A percentile compares a stretch with the other conserved stretches of the same genome.
Evolutionary conservation across 768 basidiomycete species (phyloP).

Genomic region (Leccinum broughii): DNA sequence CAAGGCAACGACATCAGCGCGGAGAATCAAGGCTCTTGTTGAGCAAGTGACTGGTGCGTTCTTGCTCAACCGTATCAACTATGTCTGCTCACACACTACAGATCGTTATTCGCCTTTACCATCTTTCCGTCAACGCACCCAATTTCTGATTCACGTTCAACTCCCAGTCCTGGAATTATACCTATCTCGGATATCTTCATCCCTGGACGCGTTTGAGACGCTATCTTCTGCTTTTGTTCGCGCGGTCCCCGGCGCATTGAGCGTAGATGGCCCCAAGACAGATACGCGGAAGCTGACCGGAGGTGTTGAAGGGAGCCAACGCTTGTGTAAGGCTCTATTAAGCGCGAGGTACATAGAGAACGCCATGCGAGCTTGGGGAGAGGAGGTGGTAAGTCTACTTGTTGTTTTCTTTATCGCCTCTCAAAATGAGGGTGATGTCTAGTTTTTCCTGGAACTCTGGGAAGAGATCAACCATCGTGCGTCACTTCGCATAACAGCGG

Average conservation of each 20-base stretch:
- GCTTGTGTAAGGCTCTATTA: constrained; percentile 82
- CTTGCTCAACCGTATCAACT: background rate
- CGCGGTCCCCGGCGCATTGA: constrained; percentile 89
- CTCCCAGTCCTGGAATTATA: constrained; percentile 82
- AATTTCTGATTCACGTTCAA: constrained; percentile 84
- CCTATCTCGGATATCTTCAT: constrained; percentile 72
- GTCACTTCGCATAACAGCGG: constrained; percentile 54
- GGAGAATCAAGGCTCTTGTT: constrained; percentile 79
- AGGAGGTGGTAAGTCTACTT: constrained; percentile 71
- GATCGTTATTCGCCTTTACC: constrained; percentile 94
- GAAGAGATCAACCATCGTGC: constrained; percentile 67
- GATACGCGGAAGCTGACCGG: constrained; percentile 71
- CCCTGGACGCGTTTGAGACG: constrained; percentile 92
- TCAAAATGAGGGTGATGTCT: constrained; percentile 8
- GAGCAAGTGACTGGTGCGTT: constrained; percentile 86
- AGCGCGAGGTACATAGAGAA: constrained; percentile 74
- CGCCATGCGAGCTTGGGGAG: constrained; percentile 81
- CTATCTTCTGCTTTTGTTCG: constrained; percentile 85
- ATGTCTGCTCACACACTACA: constrained; percentile 28
- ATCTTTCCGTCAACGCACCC: constrained; percentile 68
- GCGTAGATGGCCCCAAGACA: constrained; percentile 42
- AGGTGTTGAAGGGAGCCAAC: constrained; percentile 80
- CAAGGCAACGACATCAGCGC: constrained; percentile 79
- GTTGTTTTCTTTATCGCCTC: background rate
- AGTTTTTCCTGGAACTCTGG: constrained; percentile 96